These are phyloP conservation scores for Sordariomycetes sp. DNA, from an alignment of 2,329 filamentous ascomycete genomes.

Conservation along the genomic window DNA sequence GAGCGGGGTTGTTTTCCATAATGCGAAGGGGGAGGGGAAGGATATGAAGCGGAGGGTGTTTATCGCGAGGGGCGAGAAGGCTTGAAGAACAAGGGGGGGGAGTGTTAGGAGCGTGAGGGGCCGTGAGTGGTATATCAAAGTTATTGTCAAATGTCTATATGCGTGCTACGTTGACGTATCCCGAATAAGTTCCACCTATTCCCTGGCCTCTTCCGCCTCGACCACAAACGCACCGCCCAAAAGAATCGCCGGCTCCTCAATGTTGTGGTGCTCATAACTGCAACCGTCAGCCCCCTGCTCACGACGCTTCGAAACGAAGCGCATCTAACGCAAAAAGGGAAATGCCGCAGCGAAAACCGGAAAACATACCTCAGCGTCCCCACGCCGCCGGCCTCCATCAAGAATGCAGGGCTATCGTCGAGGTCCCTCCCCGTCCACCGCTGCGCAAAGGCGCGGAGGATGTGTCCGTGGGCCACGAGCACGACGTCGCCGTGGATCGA, in stretches of 20 bases:
- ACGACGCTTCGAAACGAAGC: neutral
- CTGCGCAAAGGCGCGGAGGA: conserved; percentile 76
- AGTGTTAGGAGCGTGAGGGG: neutral
- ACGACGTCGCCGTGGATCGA: conserved; percentile 21
- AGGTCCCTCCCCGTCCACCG: conserved; percentile 68
- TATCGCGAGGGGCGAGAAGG: conserved; percentile 12
- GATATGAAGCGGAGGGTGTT: conserved; percentile 26
- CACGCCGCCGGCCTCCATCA: conserved; percentile 82
- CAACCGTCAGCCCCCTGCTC: neutral
- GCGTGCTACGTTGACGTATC: neutral
- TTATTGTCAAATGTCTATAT: neutral
- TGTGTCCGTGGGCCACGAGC: conserved; percentile 82
- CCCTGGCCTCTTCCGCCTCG: conserved; percentile 17
- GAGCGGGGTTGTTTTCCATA: conserved; percentile 30
- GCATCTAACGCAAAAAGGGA: neutral
- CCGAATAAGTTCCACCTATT: conserved; percentile 7
- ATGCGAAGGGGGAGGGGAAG: conserved; percentile 17
- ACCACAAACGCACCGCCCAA: conserved; percentile 60
- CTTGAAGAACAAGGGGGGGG: neutral
- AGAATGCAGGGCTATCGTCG: conserved; percentile 60
- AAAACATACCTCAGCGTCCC: conserved; percentile 56
- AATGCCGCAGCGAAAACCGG: neutral
- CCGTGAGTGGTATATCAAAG: no score
- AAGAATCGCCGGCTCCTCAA: conserved; percentile 68
- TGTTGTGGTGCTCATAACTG: conserved; percentile 68